Base-by-base conservation (phyloP, 176 grass and related monocot genomes). In the Avena insularis region DNA sequence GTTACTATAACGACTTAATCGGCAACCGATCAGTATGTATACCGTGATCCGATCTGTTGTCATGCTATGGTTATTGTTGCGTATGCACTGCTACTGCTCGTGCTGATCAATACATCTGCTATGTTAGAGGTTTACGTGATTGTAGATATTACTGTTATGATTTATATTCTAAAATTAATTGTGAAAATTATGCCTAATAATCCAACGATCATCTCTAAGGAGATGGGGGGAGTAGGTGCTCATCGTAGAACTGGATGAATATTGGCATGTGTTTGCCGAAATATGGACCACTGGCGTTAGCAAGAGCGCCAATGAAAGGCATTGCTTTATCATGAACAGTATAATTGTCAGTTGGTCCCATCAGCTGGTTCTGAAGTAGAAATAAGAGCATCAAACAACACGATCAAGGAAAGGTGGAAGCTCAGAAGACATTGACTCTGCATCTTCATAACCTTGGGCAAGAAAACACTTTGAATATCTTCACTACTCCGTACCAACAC, bases 301-400 rank as follows among this genome's bases (percentile, higher is more conserved):
- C 92, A 85, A 97, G 95, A 59, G 95, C 90, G 64, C 95, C 95
- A 48, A 97, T 86, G 53, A 91, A 90, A 83, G 94, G 93, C 90
- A 94, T 94, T 66, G 95, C 95, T 93, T 97, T 91, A 79, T 97
- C 95, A 84, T 92, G 95, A 6, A 94, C 95, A 70, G 92, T 91
- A 51, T 84, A 91, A 69, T 90, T 91, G 71, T 84, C 89, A 77
- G 89, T 94, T 25, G 87, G 61, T 86, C 7, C 81, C 79, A 56
- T 90, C 91, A 51, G 82, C 57, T 77, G 89, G 89, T 79, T 97
- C 91, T 16, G 89, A 93, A 40, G 92, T 90, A 84, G 79, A 88
- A 69, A 95, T 71, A 63, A 97, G 92, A 84, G 95, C 87, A 58
- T 91, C 56, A 66, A 97, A 97, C 86, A 85, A 90, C 19, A 82